Evolutionary conservation across 345 rosid genomes (phyloP), one percentile per base, ranked within the genome.

Genomic region (Dipteronia sinensis): DNA sequence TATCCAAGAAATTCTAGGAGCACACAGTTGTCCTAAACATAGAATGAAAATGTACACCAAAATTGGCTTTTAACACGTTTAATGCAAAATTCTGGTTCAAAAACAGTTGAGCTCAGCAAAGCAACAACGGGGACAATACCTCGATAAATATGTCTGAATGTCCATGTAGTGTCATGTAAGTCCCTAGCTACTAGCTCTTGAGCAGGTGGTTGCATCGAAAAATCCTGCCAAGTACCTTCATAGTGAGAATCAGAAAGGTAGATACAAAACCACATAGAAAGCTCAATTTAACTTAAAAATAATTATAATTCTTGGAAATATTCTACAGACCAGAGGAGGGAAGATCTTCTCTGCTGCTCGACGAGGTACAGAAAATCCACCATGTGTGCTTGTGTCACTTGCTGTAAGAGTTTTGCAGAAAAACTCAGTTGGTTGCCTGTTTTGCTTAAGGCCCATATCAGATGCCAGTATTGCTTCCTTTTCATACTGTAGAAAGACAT

Each of bases 341-440:
- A 95, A 95, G 53, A 93, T 93, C 84, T 93, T 95, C 89, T 95
- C 99, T 49, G 99, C 99, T 65, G 99, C 93, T 79, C 99, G 89
- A 10, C 99, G 97, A 38, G 99, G 98, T 40, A 95, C 99, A 56
- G 97, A 95, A 82, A 95, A 95, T 46, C 99, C 99, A 74, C 99
- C 98, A 38, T 93, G 99, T 34, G 98, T 93, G 79, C 99, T 95
- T 23, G 98, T 95, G 78, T 95, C 98, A 73, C 99, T 95, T 13
- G 98, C 99, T 15, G 99, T 95, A 61, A 95, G 94, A 64, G 94
- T 93, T 87, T 96, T 96, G 84, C 99, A 94, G 89, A 96, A 96
- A 86, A 92, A 96, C 84, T 96, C 98, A 10, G 97, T 51, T 69
- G 97, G 98, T 76, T 92, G 97, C 81, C 91, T 87, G 78, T 44